Conservation (phyloP, 2,329 filamentous ascomycete genomes). For the Pseudogymnoascus sp. region DNA sequence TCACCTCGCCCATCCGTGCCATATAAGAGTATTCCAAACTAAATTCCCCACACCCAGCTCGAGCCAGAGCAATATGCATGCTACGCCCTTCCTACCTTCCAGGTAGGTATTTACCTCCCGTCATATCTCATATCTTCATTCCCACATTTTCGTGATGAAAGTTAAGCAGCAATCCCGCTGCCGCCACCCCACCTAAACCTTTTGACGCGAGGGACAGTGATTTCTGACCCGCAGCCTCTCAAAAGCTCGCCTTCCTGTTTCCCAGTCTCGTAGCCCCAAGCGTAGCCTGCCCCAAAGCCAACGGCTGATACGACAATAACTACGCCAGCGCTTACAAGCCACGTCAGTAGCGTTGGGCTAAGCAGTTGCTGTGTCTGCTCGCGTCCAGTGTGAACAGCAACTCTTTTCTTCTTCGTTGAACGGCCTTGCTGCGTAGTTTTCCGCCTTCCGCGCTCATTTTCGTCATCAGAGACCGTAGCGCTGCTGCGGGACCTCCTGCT, state of each 20-base stretch:
- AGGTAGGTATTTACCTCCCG: background rate
- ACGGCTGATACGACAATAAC: conserved; percentile 63
- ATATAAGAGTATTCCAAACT: background rate
- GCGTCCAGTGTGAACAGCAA: conserved; percentile 32
- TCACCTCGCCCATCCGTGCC: background rate
- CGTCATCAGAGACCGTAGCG: background rate
- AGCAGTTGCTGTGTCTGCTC: conserved; percentile 33
- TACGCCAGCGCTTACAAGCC: conserved; percentile 60
- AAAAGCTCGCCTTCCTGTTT: conserved; percentile 44
- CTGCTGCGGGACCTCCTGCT: conserved; percentile 5
- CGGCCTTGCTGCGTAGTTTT: conserved; percentile 23
- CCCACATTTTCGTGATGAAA: background rate
- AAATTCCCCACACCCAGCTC: background rate
- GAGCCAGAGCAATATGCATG: background rate
- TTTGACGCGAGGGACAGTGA: conserved; percentile 31
- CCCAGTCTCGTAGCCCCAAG: conserved; percentile 61
- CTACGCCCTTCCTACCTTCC: background rate
- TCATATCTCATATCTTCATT: background rate
- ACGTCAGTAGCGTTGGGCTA: conserved; percentile 56
- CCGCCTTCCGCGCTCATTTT: conserved; percentile 5
- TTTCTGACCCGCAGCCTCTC: conserved; percentile 32
- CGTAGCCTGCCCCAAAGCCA: conserved; percentile 63
- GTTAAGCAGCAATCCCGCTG: conserved; percentile 10
- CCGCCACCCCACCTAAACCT: conserved; percentile 13
- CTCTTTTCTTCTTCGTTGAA: conserved; percentile 38